phyloP scores from a whole-genome alignment of 192 early-diverging fungal genomes.

The Backusella australiensis region DNA sequence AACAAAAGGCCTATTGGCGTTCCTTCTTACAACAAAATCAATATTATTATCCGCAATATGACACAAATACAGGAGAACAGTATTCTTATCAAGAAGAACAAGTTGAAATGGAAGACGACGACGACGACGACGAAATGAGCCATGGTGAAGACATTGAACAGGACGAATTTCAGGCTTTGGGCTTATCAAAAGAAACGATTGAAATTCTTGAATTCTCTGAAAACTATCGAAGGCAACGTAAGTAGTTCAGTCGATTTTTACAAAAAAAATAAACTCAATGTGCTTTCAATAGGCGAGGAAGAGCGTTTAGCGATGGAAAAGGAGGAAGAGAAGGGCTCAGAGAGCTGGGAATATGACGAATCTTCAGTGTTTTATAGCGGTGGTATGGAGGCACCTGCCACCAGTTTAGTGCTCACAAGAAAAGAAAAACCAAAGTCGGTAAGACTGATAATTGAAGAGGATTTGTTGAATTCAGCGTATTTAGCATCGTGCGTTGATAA shows the following conservation, averaged over 20 bases:
- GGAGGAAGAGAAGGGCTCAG: background rate
- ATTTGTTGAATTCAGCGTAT: slow-evolving; percentile 23
- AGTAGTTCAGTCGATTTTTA: background rate
- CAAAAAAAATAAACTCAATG: too few species aligned
- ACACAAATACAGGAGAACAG: background rate
- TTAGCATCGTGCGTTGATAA: background rate
- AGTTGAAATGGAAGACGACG: background rate
- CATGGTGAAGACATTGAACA: background rate
- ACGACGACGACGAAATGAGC: background rate
- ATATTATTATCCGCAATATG: background rate
- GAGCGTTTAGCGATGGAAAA: background rate
- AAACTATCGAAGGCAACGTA: slow-evolving; percentile 24
- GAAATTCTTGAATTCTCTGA: slow-evolving; percentile 32
- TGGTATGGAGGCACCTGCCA: slow-evolving; percentile 21
- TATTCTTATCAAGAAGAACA: background rate
- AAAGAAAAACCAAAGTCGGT: background rate
- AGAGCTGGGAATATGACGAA: slow-evolving; percentile 17
- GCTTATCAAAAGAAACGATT: slow-evolving; percentile 21
- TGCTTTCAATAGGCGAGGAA: background rate
- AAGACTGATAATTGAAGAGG: background rate
- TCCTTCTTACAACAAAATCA: background rate
- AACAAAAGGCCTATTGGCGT: slow-evolving; percentile 14
- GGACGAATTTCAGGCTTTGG: background rate
- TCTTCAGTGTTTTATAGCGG: background rate
- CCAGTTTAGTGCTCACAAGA: slow-evolving; percentile 1